These are phyloP conservation scores for Aspergillus alliaceus DNA, from an alignment of 2,329 filamentous ascomycete genomes.

Conservation along the genomic window DNA sequence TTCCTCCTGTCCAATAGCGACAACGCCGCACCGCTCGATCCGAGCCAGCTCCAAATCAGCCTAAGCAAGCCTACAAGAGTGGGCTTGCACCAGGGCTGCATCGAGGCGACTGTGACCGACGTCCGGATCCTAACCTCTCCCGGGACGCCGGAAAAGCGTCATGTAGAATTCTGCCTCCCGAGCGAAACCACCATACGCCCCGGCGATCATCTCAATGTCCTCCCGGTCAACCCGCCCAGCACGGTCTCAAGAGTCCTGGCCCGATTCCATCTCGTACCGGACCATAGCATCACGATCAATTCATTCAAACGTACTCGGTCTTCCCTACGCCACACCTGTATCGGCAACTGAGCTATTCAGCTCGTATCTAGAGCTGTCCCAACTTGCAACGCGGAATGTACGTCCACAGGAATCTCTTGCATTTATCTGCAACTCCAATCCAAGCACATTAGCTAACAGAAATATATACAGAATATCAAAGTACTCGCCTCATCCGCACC, in stretches of 20 bases:
- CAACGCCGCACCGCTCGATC: too few species aligned
- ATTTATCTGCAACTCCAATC: too few species aligned
- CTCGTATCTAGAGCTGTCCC: conserved; percentile 70
- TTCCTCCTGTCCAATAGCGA: too few species aligned
- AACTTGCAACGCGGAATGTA: conserved; percentile 59
- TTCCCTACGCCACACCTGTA: conserved; percentile 58
- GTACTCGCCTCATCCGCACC: not conserved
- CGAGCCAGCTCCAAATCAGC: too few species aligned
- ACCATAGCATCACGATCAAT: conserved; percentile 61
- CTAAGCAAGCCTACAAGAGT: too few species aligned
- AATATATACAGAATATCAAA: too few species aligned
- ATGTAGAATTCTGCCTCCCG: conserved; percentile 68
- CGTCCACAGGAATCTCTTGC: too few species aligned
- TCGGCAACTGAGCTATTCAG: conserved; percentile 64
- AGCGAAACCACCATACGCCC: conserved; percentile 64
- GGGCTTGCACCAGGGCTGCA: too few species aligned
- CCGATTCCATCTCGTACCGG: conserved; percentile 66
- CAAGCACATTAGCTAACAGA: too few species aligned
- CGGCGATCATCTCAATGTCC: conserved; percentile 75
- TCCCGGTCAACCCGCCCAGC: conserved; percentile 67
- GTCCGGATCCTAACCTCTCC: conserved; percentile 21
- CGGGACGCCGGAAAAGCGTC: conserved; percentile 58
- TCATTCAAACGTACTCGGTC: conserved; percentile 19
- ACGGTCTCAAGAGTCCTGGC: conserved; percentile 64
- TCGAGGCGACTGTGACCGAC: too few species aligned